Conservation (phyloP, 352 stramenopile species). For the Phytophthora pluvialis region DNA sequence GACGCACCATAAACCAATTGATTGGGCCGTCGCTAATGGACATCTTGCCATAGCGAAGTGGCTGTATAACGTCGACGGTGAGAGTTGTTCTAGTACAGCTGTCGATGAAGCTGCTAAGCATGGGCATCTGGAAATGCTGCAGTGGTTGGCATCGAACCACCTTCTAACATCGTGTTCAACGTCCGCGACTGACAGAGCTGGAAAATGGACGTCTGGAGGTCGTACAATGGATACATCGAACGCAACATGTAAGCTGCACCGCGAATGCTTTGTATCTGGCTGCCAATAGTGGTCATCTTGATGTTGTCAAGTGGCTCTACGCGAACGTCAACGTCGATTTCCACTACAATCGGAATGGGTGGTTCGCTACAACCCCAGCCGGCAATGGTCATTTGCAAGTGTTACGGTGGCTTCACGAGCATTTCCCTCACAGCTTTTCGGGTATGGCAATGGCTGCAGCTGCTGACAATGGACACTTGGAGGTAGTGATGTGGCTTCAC, state of each 20-base stretch:
- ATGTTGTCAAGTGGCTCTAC: not conserved
- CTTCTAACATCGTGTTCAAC: not conserved
- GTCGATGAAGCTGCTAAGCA: not conserved
- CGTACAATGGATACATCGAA: constrained; percentile 2
- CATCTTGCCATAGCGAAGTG: constrained; percentile 1
- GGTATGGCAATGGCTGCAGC: not conserved
- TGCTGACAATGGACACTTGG: not conserved
- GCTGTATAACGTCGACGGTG: not conserved
- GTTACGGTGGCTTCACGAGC: not conserved
- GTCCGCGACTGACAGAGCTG: constrained; percentile 1
- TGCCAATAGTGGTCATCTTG: not conserved
- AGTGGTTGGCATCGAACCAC: constrained; percentile 3
- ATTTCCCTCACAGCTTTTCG: not conserved
- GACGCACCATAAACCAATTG: not conserved
- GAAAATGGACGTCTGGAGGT: not conserved
- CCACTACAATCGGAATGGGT: not conserved
- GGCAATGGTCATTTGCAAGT: not conserved
- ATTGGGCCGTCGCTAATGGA: not conserved
- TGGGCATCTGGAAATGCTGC: constrained; percentile 6
- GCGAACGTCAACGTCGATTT: not conserved
- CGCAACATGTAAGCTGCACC: not conserved
- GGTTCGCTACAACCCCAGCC: too few relatives aligned
- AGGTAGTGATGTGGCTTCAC: not conserved
- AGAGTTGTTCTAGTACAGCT: not conserved
- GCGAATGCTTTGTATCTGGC: not conserved